Evolutionary conservation across 1,139 yeast species (phyloP), one percentile per base, ranked within the genome.

Genomic region (Sugiyamaella sp.): DNA sequence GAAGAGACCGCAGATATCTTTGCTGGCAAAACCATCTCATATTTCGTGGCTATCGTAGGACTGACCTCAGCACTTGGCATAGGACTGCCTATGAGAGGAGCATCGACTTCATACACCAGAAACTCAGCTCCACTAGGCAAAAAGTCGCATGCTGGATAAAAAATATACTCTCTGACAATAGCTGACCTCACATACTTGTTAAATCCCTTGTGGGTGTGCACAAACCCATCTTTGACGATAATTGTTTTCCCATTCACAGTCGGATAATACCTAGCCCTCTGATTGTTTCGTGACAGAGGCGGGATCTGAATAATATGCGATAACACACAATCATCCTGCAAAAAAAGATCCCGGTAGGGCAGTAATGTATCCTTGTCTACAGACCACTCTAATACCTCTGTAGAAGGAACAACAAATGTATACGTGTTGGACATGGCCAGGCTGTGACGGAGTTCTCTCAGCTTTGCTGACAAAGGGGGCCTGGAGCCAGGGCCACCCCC

Each of bases 221-320:
- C 66, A 55, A 69, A 64, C 27, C 84, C 84, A 58, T 82, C 82
- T 63, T 81, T 82, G 25, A 86, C 72, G 3, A 80, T 67, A 1
- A 86, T 69, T 53, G 82, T 84, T 62, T 80, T 80, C 25, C 82
- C 82, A 64, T 80, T 86, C 48, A 84, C 62, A 0, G 95, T 85
- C 51, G 74, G 73, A 64, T 79, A 84, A 27, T 80, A 70, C 57
- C 78, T 74, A 1, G 82, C 71, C 33, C 78, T 67, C 47, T 75
- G 74, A 39, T 74, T 64, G 54, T 74, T 71, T 19, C 78, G 66
- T 1, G 77, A 68, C 40, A 65, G 63, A 6, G 76, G 69, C 1
- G 72, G 63, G 2, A 69, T 60, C 53, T 77, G 72, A 25, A 88
- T 69, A 21, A 89, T 79, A 68, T 89, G 97, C 0, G 90, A 81